Evolutionary conservation across 176 grass and related monocot genomes (phyloP), one percentile per base, ranked within the genome.

Genomic region (Triticum urartu): DNA sequence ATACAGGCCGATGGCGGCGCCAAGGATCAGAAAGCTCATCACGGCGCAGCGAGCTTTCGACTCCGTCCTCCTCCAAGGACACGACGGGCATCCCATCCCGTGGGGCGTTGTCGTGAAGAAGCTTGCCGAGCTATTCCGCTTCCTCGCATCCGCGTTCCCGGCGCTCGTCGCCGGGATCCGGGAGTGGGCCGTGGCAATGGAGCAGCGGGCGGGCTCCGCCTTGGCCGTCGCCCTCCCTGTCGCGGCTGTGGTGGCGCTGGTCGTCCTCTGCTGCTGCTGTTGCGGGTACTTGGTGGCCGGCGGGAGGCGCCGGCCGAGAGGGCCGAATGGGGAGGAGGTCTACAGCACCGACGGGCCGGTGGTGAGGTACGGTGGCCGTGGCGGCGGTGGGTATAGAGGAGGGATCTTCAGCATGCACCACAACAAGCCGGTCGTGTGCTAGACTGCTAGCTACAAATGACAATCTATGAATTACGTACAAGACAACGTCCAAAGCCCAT

Each of bases 381-480:
- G 45, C 45, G 30, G 61, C 64, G 24, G 76, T 7, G 24, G 79
- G 68, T 81, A 65, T 30, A 65, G n/a, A 25, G 85, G 78, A 81
- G 78, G 85, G 30, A 52, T 87, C 22, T 87, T 81, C 68, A 81
- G 69, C 70, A 21, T 87, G 78, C 85, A 87, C 21, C 78, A 78
- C 42, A 66, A 81, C 22, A 87, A 81, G 1, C 69, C 78, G 7
- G 30, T 87, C 7, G 30, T 81, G 40, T 42, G 40, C 40, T 42
- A 42, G 28, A 30, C 28, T 30, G 28, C 28, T 30, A 30, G 35
- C 35, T 36, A 36, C 35, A 36, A 36, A 36, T 40, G 39, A 40
- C 39, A 7, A 40, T 40, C 39, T 40, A 9, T 40, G 8, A 40
- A 40, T 40, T 40, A 40, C 36, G 36, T 38, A 38, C 36, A 35